Conservation (phyloP, 78 protist species). For the Abeoforma whisleri region DNA sequence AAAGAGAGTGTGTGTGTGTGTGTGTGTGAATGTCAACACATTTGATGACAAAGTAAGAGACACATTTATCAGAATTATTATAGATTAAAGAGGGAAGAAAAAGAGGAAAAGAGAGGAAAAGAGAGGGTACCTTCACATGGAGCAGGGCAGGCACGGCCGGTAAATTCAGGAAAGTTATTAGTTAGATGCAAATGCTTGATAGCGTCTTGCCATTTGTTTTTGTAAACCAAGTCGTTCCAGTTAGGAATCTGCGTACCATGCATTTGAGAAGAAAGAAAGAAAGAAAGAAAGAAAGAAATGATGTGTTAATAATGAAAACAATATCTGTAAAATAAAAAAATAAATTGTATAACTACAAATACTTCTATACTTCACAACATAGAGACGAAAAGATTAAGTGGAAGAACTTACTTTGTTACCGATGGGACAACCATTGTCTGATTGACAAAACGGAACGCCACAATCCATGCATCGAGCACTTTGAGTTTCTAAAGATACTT, state of each 20-base stretch:
- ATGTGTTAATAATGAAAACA: not conserved
- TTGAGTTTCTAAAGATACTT: conserved; percentile 43
- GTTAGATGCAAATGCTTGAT: conserved; percentile 53
- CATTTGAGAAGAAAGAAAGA: no score
- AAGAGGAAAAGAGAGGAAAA: not conserved
- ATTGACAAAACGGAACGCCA: conserved; percentile 78
- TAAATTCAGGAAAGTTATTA: conserved; percentile 81
- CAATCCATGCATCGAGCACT: conserved; percentile 83
- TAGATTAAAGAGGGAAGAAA: not conserved
- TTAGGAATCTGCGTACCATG: conserved; percentile 73
- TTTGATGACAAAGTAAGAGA: not conserved
- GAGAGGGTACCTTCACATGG: conserved; percentile 72
- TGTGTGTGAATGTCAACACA: not conserved
- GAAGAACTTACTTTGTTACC: conserved; percentile 53
- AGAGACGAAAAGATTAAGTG: not conserved
- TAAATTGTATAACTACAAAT: no score
- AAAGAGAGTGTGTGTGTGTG: no score
- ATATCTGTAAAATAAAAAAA: no score
- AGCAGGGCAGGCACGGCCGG: conserved; percentile 86
- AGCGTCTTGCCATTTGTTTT: conserved; percentile 63
- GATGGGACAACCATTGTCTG: conserved; percentile 72
- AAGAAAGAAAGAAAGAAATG: not conserved
- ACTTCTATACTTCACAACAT: not conserved
- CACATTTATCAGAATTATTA: not conserved
- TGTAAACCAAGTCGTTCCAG: conserved; percentile 67